A percentile compares a stretch with the other conserved stretches of the same genome.
Conservation (phyloP, 768 basidiomycete genomes). For the Termitomyces sp. region DNA sequence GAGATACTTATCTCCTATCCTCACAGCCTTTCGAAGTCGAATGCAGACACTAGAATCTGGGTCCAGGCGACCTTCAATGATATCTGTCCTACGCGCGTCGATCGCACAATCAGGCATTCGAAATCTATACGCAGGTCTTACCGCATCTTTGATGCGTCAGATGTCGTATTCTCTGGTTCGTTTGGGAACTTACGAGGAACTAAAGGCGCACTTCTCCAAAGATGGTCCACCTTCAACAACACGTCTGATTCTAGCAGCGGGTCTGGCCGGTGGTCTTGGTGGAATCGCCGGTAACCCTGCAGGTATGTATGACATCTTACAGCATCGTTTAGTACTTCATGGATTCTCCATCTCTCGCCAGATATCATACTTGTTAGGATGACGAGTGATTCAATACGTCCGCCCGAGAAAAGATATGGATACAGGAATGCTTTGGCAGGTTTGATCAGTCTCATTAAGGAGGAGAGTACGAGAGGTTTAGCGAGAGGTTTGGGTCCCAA, state of each 20-base stretch:
- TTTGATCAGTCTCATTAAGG: constrained; percentile 56
- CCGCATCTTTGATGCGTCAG: constrained; percentile 81
- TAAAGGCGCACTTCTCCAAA: constrained; percentile 55
- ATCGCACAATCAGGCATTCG: constrained; percentile 64
- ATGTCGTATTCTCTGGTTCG: constrained; percentile 91
- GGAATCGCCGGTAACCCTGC: constrained; percentile 86
- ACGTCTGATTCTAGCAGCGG: constrained; percentile 60
- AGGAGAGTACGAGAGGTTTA: constrained; percentile 70
- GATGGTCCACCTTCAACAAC: constrained; percentile 49
- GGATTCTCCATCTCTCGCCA: constrained; percentile 14
- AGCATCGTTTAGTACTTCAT: neutral
- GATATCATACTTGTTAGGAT: constrained; percentile 81
- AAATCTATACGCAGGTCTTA: constrained; percentile 78
- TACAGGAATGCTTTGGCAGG: constrained; percentile 81
- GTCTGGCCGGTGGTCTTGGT: constrained; percentile 75
- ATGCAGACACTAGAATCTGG: constrained; percentile 72
- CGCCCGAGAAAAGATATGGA: constrained; percentile 68
- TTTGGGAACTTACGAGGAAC: constrained; percentile 76
- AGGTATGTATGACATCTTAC: constrained; percentile 29
- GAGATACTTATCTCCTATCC: neutral
- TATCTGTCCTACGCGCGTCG: constrained; percentile 61
- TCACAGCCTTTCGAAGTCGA: constrained; percentile 41
- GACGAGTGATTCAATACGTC: constrained; percentile 81
- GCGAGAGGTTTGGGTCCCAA: constrained; percentile 78
- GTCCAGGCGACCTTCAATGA: constrained; percentile 57